A percentile compares a stretch with the other conserved stretches of the same genome.
Evolutionary conservation across 768 basidiomycete genomes (phyloP).

Genomic region (Plicaturopsis crispa): DNA sequence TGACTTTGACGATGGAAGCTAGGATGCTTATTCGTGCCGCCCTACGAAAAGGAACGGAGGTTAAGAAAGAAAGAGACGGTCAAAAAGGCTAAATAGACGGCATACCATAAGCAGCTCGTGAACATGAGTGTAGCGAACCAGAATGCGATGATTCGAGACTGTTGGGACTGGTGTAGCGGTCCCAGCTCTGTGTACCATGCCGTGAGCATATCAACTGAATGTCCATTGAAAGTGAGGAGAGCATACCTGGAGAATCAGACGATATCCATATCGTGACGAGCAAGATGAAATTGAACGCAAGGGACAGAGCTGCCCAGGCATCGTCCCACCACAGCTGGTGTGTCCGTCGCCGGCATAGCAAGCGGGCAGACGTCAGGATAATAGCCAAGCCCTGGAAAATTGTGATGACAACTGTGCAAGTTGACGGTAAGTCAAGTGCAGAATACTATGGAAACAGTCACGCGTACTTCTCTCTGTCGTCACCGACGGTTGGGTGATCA

Average conservation of each 20-base stretch:
- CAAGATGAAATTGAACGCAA: background rate
- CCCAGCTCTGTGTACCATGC: background rate
- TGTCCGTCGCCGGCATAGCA: background rate
- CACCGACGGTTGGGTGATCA: no score
- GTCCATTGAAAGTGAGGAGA: background rate
- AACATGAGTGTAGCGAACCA: background rate
- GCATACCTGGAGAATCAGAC: background rate
- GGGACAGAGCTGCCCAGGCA: background rate
- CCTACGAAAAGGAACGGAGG: slow-evolving; percentile 16
- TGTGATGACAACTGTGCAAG: background rate
- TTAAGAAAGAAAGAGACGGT: background rate
- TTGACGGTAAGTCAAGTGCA: no score
- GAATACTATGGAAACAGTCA: no score
- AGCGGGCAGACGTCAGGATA: background rate
- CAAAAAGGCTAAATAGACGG: background rate
- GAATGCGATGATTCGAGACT: background rate
- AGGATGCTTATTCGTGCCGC: slow-evolving; percentile 43
- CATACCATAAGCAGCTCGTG: background rate
- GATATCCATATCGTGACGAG: background rate
- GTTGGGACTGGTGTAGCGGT: background rate
- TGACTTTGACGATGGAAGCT: slow-evolving; percentile 46
- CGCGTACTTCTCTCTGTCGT: no score
- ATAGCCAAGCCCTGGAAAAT: background rate
- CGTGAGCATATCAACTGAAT: background rate
- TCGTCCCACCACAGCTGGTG: background rate